phyloP scores from a whole-genome alignment of 305 asterid species.

The Fraxinus latifolia region DNA sequence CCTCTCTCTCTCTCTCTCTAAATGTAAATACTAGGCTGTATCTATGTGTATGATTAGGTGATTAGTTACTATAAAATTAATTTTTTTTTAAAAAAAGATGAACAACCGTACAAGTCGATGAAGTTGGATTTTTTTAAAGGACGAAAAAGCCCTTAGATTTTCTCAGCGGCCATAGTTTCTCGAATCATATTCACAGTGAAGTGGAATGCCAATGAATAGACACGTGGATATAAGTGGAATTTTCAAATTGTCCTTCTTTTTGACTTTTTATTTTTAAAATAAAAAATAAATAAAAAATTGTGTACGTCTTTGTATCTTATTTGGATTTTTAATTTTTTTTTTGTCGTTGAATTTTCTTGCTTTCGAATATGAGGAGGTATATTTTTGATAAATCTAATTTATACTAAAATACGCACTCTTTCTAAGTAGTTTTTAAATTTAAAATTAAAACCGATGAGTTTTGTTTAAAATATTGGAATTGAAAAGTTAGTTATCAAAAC shows the following conservation, averaged over 20 bases:
- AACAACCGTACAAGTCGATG: not conserved
- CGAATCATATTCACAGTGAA: not conserved
- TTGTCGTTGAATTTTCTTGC: not conserved
- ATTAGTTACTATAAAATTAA: not conserved
- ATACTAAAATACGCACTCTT: too few relatives aligned
- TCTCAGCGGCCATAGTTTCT: slow-evolving; percentile 39
- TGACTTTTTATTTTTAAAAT: too few relatives aligned
- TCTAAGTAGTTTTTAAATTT: too few relatives aligned
- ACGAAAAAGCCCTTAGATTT: slow-evolving; percentile 45
- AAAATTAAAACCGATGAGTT: too few relatives aligned
- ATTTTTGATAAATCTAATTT: not conserved
- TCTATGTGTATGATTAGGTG: not conserved
- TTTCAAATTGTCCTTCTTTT: not conserved
- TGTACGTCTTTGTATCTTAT: not conserved
- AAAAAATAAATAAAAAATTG: too few relatives aligned
- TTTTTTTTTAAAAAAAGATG: not conserved
- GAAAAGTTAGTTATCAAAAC: too few relatives aligned
- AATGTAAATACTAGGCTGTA: not conserved
- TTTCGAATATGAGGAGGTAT: not conserved
- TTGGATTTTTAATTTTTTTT: too few relatives aligned
- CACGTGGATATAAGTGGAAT: slow-evolving; percentile 21
- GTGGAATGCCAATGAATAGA: not conserved
- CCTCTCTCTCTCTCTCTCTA: slow-evolving; percentile 22
- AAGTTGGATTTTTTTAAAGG: slow-evolving; percentile 38
- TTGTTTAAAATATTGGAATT: too few relatives aligned